Percentiles rank a stretch among this genome's conserved stretches.
Conservation (phyloP, 1,284 basidiomycete species). For the Tilletia walkeri region DNA sequence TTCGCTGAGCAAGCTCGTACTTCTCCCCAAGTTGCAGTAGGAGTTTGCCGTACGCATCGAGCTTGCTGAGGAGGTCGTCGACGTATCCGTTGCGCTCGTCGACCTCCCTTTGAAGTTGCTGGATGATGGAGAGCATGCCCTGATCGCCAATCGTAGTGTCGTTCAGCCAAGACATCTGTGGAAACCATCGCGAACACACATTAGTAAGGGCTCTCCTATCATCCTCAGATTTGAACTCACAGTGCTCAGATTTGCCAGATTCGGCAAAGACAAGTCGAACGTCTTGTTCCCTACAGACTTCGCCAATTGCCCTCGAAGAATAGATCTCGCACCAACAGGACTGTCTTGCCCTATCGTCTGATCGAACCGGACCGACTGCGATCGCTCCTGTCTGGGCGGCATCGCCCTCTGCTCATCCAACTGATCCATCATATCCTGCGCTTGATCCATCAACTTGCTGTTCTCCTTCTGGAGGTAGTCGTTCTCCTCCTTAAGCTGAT, state of each 20-base stretch:
- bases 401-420: background rate
- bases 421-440: background rate
- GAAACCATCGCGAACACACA: background rate
- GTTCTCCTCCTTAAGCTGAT: constrained; percentile 11
- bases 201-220: background rate
- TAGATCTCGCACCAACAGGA: no score
- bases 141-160: constrained; percentile 9
- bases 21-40: constrained; percentile 12
- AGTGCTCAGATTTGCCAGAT: constrained; percentile 2
- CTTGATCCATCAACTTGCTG: background rate
- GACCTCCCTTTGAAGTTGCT: constrained; percentile 6
- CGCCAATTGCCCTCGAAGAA: background rate
- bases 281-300: constrained; percentile 1
- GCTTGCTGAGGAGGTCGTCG: constrained; percentile 12
- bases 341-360: background rate
- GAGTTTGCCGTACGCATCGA: constrained; percentile 1
- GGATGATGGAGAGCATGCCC: background rate
- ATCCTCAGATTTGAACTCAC: background rate
- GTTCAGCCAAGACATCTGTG: constrained; percentile 15
- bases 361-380: constrained; percentile 2
- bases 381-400: background rate
- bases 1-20: constrained; percentile 8
- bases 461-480: background rate
- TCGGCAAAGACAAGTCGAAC: background rate
- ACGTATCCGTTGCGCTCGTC: constrained; percentile 10